Evolutionary conservation across 2,329 filamentous ascomycete species (phyloP), one percentile per base, ranked within the genome.

Genomic region (Colletotrichum gigasporum): DNA sequence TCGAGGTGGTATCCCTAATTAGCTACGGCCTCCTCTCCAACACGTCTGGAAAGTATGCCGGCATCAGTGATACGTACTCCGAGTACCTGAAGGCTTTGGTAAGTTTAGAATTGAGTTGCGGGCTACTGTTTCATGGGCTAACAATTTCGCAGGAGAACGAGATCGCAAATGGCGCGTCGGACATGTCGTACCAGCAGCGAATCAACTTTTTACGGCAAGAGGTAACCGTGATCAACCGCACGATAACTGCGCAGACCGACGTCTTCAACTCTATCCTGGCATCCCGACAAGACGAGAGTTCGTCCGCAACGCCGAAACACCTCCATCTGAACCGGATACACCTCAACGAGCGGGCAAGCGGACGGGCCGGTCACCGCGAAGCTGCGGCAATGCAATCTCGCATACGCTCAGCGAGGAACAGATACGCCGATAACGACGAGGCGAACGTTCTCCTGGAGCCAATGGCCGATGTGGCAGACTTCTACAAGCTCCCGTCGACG

Each of bases 171-270:
- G 76, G 78, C 20, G 74, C 75, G 3, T 78, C 79, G 2, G 76
- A 81, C 39, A 75, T 79, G 18, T 76, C 76, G 2, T 78, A 79
- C 37, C 77, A 82, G 58, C 76, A 79, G 51, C 73, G 74, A 14
- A 72, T 83, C 51, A 75, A 76, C 35, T 72, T 80, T 12, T 72
- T 82, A 1, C 74, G 76, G 16, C 77, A 82, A 57, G 80, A 83
- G 63, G 70, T 82, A 28, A 69, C 70, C 18, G 74, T 79, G 16
- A 73, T 82, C 22, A 74, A 71, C 39, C 71, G 74, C 24, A 78
- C 75, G 2, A 65, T 81, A 24, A 66, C 58, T 20, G 73, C 71
- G 22, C 79, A 81, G 58, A 69, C 67, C 35, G 63, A 51, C 3
- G 71, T 79, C 3, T 70, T 79, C 16, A 64, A 68, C 20, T 68